Evolutionary conservation across 2,329 filamentous ascomycete species (phyloP).

Genomic region (Colletotrichum magnum): DNA sequence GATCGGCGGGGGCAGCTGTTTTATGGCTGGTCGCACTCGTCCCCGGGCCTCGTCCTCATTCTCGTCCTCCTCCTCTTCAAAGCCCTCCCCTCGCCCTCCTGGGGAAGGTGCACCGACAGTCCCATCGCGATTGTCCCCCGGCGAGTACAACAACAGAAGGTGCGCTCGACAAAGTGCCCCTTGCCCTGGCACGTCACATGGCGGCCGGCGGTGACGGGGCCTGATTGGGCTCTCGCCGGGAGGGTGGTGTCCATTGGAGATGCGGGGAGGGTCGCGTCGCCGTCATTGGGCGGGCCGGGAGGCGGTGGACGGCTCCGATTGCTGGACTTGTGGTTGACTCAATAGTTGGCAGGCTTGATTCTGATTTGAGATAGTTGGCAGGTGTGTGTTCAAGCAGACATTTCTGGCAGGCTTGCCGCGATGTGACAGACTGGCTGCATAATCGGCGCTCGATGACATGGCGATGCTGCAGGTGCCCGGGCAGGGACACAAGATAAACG

Average conservation of each 20-base stretch:
- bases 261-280: constrained; percentile 33
- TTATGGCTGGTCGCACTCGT: constrained; percentile 8
- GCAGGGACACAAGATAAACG: not conserved
- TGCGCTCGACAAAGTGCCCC: not conserved
- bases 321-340: not conserved
- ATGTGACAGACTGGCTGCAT: not conserved
- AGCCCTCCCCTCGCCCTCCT: too few species aligned
- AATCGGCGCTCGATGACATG: constrained; percentile 3
- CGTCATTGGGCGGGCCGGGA: constrained; percentile 27
- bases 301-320: constrained; percentile 26
- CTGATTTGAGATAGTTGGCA: not conserved
- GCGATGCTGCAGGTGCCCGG: constrained; percentile 27
- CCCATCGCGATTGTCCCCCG: not conserved
- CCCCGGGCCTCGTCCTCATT: too few species aligned
- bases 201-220: constrained; percentile 25
- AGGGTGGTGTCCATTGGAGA: constrained; percentile 31
- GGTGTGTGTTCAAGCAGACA: not conserved
- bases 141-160: too few species aligned
- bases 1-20: not conserved
- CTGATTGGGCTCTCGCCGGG: constrained; percentile 28
- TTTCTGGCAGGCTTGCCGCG: not conserved
- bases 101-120: constrained; percentile 29
- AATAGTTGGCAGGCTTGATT: too few species aligned
- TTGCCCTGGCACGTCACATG: constrained; percentile 35
- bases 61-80: too few species aligned